phyloP scores from a whole-genome alignment of 306 rosid genomes.

The Malus sieversii region DNA sequence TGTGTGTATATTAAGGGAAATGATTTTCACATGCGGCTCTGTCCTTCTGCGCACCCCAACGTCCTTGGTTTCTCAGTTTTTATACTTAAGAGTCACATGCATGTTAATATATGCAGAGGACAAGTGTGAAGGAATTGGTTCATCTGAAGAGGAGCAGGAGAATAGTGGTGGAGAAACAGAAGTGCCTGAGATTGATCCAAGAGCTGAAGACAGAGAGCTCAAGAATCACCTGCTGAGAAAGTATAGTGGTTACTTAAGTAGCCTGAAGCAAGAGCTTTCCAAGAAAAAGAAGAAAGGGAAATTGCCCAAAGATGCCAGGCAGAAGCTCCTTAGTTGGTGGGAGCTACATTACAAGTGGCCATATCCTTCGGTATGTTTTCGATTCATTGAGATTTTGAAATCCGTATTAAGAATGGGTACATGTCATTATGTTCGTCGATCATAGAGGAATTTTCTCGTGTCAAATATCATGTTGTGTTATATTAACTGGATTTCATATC shows the following conservation, averaged over 20 bases:
- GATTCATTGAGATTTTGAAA: not conserved
- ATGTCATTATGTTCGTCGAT: not conserved
- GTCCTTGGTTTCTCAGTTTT: not conserved
- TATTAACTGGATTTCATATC: not conserved
- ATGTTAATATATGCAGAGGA: conserved; percentile 34
- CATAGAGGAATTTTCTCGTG: not conserved
- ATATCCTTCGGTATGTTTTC: conserved; percentile 73
- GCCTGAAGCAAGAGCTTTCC: conserved; percentile 95
- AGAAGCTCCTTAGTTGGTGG: conserved; percentile 96
- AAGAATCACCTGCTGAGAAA: conserved; percentile 79
- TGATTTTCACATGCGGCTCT: not conserved
- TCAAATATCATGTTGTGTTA: not conserved
- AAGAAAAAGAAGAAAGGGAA: conserved; percentile 98
- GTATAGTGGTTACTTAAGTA: conserved; percentile 87
- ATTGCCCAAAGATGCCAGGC: conserved; percentile 95
- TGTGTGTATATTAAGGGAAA: no score
- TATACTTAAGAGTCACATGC: not conserved
- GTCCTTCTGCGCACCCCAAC: not conserved
- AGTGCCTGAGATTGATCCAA: conserved; percentile 70
- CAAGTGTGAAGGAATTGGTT: conserved; percentile 63
- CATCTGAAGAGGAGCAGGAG: conserved; percentile 90
- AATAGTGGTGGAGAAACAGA: conserved; percentile 84
- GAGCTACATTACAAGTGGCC: conserved; percentile 99
- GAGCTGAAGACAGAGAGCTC: conserved; percentile 89
- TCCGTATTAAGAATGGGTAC: not conserved